Percentiles rank a stretch among this genome's conserved stretches.
These are phyloP conservation scores for Acanthamoeba triangularis DNA, from an alignment of 208 protist species.

Conservation along the genomic window DNA sequence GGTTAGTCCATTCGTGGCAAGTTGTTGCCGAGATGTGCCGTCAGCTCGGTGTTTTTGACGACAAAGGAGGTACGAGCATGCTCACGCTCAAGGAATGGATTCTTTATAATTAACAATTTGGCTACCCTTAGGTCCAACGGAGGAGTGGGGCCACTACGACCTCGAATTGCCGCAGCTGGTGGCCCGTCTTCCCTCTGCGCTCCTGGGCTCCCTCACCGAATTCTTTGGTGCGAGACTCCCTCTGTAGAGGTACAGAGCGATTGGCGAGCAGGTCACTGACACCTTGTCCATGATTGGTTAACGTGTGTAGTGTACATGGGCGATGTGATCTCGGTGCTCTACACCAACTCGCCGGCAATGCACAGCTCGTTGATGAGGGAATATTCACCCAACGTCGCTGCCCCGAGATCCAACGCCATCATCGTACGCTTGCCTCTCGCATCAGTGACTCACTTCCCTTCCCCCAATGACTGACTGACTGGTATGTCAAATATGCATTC, in stretches of 20 bases:
- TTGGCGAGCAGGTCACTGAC: no score
- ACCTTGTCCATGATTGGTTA: no score
- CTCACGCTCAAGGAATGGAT: background rate
- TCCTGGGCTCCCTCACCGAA: conserved; percentile 63
- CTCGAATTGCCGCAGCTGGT: conserved; percentile 45
- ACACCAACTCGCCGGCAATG: conserved; percentile 96
- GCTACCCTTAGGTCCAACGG: background rate
- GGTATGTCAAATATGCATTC: no score
- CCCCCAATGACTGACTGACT: no score
- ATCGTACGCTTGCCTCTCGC: conserved; percentile 86
- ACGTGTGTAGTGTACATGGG: conserved; percentile 90
- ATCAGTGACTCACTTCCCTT: no score
- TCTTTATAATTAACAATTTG: background rate
- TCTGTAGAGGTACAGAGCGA: no score
- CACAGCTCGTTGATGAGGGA: conserved; percentile 94
- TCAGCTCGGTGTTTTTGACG: conserved; percentile 66
- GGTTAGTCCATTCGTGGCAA: conserved; percentile 68
- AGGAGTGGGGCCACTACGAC: conserved; percentile 68
- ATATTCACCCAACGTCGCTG: conserved; percentile 89
- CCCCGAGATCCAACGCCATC: conserved; percentile 91
- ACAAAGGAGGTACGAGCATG: background rate
- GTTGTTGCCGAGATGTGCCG: conserved; percentile 70
- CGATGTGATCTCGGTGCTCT: conserved; percentile 94
- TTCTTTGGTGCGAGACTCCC: conserved; percentile 60
- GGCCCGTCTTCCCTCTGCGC: background rate